These are phyloP conservation scores for Kodamaea plutei DNA, from an alignment of 1,139 yeast genomes.

Conservation along the genomic window DNA sequence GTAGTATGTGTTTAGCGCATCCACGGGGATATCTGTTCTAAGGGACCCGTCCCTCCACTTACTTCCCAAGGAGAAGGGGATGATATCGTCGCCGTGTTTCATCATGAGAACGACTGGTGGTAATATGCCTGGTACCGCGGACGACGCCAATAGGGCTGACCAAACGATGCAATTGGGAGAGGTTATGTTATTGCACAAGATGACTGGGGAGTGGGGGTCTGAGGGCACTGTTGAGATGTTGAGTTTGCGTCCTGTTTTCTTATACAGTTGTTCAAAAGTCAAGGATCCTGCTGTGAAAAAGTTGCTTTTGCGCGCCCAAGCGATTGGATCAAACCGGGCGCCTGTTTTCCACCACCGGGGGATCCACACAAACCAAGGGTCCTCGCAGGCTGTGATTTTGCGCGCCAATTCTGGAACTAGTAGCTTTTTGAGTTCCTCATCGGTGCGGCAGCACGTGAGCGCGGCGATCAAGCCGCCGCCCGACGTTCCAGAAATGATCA, in stretches of 20 bases:
- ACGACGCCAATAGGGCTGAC: constrained; percentile 72
- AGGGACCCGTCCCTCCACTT: constrained; percentile 75
- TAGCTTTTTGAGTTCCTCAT: constrained; percentile 56
- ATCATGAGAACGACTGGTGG: constrained; percentile 80
- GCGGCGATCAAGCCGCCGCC: constrained; percentile 86
- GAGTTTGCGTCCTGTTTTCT: constrained; percentile 63
- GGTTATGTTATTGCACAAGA: constrained; percentile 71
- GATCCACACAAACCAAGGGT: constrained; percentile 56
- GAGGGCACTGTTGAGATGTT: constrained; percentile 79
- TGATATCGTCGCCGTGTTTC: constrained; percentile 46
- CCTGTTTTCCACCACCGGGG: constrained; percentile 72
- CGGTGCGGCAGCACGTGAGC: constrained; percentile 63
- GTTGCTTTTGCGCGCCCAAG: constrained; percentile 65
- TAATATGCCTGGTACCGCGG: constrained; percentile 82
- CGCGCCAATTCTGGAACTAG: constrained; percentile 61
- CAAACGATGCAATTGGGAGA: constrained; percentile 82
- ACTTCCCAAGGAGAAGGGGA: constrained; percentile 70
- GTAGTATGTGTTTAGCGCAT: constrained; percentile 68
- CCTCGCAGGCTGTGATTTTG: constrained; percentile 70
- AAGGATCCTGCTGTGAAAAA: constrained; percentile 73
- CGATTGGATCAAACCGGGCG: constrained; percentile 70
- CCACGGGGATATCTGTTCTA: constrained; percentile 69
- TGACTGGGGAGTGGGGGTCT: constrained; percentile 79
- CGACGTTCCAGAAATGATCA: constrained; percentile 71
- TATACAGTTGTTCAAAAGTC: constrained; percentile 68